Evolutionary conservation across 1,284 basidiomycete species (phyloP).

Genomic region (Heterobasidion occidentale): DNA sequence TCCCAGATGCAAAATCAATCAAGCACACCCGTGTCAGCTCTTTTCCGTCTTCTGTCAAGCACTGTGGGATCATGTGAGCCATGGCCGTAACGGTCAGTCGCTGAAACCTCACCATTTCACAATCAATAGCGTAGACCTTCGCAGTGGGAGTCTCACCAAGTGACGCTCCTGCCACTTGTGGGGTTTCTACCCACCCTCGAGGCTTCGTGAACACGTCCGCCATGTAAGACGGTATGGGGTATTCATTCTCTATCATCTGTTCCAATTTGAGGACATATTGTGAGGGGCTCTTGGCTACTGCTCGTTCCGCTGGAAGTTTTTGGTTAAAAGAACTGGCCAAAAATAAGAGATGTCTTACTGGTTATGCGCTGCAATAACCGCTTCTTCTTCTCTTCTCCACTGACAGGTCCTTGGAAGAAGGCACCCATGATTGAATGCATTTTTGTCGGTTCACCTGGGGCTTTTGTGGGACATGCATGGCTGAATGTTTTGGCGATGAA

Average conservation of each 20-base stretch:
- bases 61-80: constrained; percentile 36
- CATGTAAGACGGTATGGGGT: constrained; percentile 77
- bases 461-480: constrained; percentile 84
- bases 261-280: constrained; percentile 70
- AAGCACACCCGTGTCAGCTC: constrained; percentile 81
- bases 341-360: constrained; percentile 32
- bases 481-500: constrained; percentile 81
- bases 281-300: constrained; percentile 52
- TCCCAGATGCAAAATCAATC: constrained; percentile 65
- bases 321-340: not conserved
- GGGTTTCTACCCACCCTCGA: constrained; percentile 70
- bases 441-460: constrained; percentile 76
- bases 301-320: constrained; percentile 42
- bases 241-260: constrained; percentile 89
- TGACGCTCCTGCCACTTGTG: constrained; percentile 28
- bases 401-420: constrained; percentile 77
- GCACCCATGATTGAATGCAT: constrained; percentile 82
- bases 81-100: not conserved
- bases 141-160: constrained; percentile 18
- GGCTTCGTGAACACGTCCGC: constrained; percentile 59
- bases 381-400: constrained; percentile 69
- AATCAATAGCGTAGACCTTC: constrained; percentile 72
- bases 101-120: constrained; percentile 74
- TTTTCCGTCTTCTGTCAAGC: constrained; percentile 79
- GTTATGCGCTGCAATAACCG: constrained; percentile 44